Conservation (phyloP, 176 grass and related monocot genomes). For the Miscanthus lutarioriparius region DNA sequence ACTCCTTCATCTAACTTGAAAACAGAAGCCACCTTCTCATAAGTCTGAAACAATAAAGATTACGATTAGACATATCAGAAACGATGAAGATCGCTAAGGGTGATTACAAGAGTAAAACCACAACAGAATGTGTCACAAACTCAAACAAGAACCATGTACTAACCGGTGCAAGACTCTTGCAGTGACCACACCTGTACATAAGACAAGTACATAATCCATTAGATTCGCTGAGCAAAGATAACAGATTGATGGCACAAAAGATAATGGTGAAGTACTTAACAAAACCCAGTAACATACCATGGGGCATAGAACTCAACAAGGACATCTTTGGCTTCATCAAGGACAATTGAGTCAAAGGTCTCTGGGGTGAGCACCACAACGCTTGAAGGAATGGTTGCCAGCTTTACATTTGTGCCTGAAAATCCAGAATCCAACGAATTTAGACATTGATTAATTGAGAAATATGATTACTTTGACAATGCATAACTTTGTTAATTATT, state of each 20-base stretch:
- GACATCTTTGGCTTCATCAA: conserved; percentile 80
- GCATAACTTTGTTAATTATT: not conserved
- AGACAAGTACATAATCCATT: not conserved
- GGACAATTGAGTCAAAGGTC: conserved; percentile 68
- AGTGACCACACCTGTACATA: conserved; percentile 78
- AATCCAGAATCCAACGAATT: not conserved
- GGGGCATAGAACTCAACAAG: conserved; percentile 97
- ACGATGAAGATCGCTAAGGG: not conserved
- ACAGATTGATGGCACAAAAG: conserved; percentile 3
- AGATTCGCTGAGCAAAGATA: not conserved
- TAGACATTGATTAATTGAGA: not conserved
- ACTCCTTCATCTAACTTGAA: conserved; percentile 79
- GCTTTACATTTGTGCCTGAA: conserved; percentile 76
- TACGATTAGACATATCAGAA: conserved; percentile 15
- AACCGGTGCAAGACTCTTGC: conserved; percentile 92
- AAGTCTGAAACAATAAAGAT: conserved; percentile 49
- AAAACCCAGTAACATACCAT: conserved; percentile 53
- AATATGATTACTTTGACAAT: not conserved
- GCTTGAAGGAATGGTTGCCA: conserved; percentile 65
- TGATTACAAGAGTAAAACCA: not conserved
- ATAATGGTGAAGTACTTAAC: not conserved
- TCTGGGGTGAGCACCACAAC: conserved; percentile 64
- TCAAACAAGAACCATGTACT: conserved; percentile 40
- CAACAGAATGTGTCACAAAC: not conserved
- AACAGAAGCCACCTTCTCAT: conserved; percentile 76